Percentiles rank a stretch among this genome's conserved stretches.
Evolutionary conservation across 495 filamentous ascomycete genomes (phyloP).

Genomic region (Aspergillus cavernicola): DNA sequence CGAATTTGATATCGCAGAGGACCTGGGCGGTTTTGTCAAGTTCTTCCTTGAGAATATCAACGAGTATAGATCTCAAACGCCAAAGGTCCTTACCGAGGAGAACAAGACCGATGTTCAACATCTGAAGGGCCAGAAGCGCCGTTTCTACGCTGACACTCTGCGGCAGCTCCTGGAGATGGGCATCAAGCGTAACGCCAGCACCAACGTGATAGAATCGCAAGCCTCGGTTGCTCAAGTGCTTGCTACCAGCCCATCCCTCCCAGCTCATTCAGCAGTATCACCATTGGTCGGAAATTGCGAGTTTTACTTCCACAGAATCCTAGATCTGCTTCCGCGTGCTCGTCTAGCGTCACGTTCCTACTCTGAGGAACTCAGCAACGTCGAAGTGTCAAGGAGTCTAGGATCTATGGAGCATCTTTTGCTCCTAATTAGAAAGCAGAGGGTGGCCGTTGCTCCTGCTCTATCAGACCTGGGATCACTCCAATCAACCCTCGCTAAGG

Average conservation of each 20-base stretch:
- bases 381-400: slow-evolving; percentile 71
- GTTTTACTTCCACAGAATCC: slow-evolving; percentile 70
- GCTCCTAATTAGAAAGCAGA: slow-evolving; percentile 63
- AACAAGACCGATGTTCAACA: slow-evolving; percentile 79
- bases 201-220: slow-evolving; percentile 66
- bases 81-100: slow-evolving; percentile 68
- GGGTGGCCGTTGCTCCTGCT: slow-evolving; percentile 47
- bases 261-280: slow-evolving; percentile 17
- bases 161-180: slow-evolving; percentile 83
- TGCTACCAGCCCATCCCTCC: slow-evolving; percentile 42
- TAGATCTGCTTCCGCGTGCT: slow-evolving; percentile 66
- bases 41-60: slow-evolving; percentile 64
- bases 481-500: slow-evolving; percentile 32
- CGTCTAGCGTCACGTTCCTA: slow-evolving; percentile 63
- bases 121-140: slow-evolving; percentile 86
- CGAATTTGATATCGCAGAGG: slow-evolving; percentile 52
- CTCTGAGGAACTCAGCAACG: slow-evolving; percentile 75
- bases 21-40: slow-evolving; percentile 62
- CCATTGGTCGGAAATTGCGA: slow-evolving; percentile 46
- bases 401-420: slow-evolving; percentile 82
- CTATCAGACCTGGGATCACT: slow-evolving; percentile 36
- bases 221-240: slow-evolving; percentile 65
- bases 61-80: slow-evolving; percentile 76
- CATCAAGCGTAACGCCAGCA: slow-evolving; percentile 72
- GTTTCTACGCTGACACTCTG: slow-evolving; percentile 82